Percentiles rank a stretch among this genome's conserved stretches.
Conservation (phyloP, 257 asterid genomes). For the Lithospermum erythrorhizon region DNA sequence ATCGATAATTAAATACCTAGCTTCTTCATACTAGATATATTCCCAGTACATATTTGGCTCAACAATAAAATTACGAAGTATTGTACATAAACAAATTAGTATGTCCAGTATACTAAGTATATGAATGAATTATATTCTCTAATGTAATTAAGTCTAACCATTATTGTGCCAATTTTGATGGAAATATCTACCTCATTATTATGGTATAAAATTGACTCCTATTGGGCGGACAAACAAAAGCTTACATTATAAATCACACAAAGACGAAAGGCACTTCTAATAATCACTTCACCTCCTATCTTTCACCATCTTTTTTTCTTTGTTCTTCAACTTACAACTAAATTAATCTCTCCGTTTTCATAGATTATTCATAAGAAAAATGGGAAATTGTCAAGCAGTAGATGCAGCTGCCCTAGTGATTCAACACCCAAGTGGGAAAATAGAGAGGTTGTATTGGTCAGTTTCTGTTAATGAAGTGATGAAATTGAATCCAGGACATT, state of each 20-base stretch:
- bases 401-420: conserved; percentile 61
- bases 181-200: too few relatives aligned
- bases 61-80: too few relatives aligned
- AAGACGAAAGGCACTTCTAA: not conserved
- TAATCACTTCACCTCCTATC: not conserved
- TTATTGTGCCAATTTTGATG: too few relatives aligned
- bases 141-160: too few relatives aligned
- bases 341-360: not conserved
- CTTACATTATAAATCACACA: not conserved
- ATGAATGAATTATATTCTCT: too few relatives aligned
- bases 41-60: too few relatives aligned
- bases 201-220: not conserved
- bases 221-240: not conserved
- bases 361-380: conserved; percentile 13
- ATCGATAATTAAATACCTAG: too few relatives aligned
- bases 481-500: conserved; percentile 54
- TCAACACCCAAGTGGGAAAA: conserved; percentile 54
- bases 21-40: too few relatives aligned
- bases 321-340: not conserved
- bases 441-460: conserved; percentile 46
- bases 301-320: not conserved
- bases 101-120: too few relatives aligned
- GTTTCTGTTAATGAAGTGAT: conserved; percentile 46
- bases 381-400: conserved; percentile 69
- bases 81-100: too few relatives aligned